Conservation (phyloP, 768 basidiomycete species). For the Mycena latifolia region DNA sequence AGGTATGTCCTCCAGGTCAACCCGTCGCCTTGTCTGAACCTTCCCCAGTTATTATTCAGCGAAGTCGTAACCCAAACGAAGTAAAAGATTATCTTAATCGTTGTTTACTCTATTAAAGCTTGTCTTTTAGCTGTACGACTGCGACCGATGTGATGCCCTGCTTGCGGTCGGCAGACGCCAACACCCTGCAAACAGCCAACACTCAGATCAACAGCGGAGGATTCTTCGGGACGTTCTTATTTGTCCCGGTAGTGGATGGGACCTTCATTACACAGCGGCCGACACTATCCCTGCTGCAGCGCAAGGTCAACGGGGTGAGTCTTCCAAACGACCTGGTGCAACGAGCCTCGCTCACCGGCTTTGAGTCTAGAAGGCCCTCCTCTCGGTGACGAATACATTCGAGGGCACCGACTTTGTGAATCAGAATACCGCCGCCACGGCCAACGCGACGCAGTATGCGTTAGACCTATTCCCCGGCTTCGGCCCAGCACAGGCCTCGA, state of each 20-base stretch:
- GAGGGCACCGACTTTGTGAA: too few relatives aligned
- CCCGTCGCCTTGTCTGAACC: neutral
- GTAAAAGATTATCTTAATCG: conserved; percentile 19
- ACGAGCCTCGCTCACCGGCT: neutral
- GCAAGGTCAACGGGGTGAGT: conserved; percentile 49
- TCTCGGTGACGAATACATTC: too few relatives aligned
- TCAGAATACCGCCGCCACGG: too few relatives aligned
- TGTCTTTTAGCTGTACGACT: conserved; percentile 37
- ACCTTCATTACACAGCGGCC: conserved; percentile 49
- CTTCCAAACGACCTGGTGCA: neutral
- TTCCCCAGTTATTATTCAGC: conserved; percentile 34
- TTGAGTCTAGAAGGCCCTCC: neutral
- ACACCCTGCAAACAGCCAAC: conserved; percentile 43
- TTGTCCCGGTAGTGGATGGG: conserved; percentile 53
- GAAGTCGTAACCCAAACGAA: conserved; percentile 38
- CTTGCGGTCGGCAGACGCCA: conserved; percentile 37
- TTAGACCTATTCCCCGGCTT: too few relatives aligned
- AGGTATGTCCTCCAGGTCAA: conserved; percentile 9
- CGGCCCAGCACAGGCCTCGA: too few relatives aligned
- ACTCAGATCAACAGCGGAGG: conserved; percentile 38
- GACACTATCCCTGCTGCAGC: conserved; percentile 41
- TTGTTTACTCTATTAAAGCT: neutral
- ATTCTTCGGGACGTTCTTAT: conserved; percentile 46
- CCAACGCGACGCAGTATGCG: too few relatives aligned
- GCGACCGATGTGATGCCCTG: conserved; percentile 31